These are phyloP conservation scores for Boletellus ananas DNA, from an alignment of 768 basidiomycete genomes.

Conservation along the genomic window DNA sequence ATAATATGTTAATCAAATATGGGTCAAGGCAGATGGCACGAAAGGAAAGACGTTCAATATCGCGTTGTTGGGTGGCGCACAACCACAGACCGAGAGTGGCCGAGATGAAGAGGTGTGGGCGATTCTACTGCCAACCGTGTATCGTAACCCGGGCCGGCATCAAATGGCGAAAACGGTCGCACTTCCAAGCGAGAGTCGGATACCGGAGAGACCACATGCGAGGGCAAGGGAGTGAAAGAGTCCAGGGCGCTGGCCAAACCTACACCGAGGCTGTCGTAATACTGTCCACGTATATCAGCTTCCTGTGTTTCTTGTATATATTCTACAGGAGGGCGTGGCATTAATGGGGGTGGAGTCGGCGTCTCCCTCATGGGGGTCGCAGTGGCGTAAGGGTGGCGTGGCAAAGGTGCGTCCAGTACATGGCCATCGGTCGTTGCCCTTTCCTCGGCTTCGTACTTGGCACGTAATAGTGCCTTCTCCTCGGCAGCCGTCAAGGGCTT, in stretches of 20 bases:
- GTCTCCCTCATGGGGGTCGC: conserved; percentile 15
- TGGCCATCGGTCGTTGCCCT: conserved; percentile 26
- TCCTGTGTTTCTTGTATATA: conserved; percentile 82
- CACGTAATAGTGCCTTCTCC: conserved; percentile 69
- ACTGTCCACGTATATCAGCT: conserved; percentile 59
- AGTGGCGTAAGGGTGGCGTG: conserved; percentile 17
- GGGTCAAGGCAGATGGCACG: neutral
- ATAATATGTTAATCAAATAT: conserved; percentile 22
- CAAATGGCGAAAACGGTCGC: conserved; percentile 49
- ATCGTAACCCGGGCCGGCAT: conserved; percentile 26
- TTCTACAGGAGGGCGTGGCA: conserved; percentile 72
- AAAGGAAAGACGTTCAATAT: conserved; percentile 5
- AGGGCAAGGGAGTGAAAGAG: conserved; percentile 23
- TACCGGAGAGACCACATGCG: conserved; percentile 13
- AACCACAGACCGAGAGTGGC: conserved; percentile 1
- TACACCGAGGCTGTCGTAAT: conserved; percentile 24
- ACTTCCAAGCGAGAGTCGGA: conserved; percentile 30
- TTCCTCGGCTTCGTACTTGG: conserved; percentile 61
- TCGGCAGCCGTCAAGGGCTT: conserved; percentile 63
- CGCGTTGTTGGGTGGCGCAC: conserved; percentile 12
- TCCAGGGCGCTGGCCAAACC: conserved; percentile 32
- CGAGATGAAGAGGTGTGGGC: conserved; percentile 2
- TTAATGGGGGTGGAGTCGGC: conserved; percentile 62
- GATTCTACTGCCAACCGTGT: conserved; percentile 1
- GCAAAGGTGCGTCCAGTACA: neutral